Evolutionary conservation across 2,329 filamentous ascomycete species (phyloP).

Genomic region (Cladosporium halotolerans): DNA sequence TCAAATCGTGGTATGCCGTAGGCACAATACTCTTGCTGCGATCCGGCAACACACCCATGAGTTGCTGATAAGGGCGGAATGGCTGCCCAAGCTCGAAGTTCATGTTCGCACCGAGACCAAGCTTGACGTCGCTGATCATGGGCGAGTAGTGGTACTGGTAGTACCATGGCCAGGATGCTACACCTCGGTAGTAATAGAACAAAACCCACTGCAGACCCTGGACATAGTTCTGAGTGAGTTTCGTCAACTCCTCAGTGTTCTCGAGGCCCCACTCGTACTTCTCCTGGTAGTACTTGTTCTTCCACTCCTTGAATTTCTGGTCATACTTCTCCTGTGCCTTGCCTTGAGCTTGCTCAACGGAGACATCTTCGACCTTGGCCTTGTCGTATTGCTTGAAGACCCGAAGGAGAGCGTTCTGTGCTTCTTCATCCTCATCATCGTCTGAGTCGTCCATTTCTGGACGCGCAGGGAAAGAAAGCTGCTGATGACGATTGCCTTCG

Average conservation of each 20-base stretch:
- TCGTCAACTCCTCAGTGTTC: constrained; percentile 71
- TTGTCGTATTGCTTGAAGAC: constrained; percentile 89
- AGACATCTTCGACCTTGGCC: constrained; percentile 74
- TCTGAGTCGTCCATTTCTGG: constrained; percentile 47
- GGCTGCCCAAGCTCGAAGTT: constrained; percentile 92
- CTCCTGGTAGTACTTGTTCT: constrained; percentile 82
- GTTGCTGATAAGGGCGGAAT: constrained; percentile 89
- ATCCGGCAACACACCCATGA: constrained; percentile 97
- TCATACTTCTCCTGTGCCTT: constrained; percentile 82
- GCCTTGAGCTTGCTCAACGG: constrained; percentile 69
- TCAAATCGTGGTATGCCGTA: constrained; percentile 76
- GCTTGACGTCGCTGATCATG: constrained; percentile 92
- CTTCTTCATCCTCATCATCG: constrained; percentile 74
- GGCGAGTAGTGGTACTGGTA: constrained; percentile 96
- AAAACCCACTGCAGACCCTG: constrained; percentile 97
- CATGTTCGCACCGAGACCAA: constrained; percentile 77
- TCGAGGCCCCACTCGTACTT: constrained; percentile 88
- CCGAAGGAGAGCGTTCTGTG: constrained; percentile 72
- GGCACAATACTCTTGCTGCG: constrained; percentile 97
- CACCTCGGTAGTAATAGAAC: constrained; percentile 95
- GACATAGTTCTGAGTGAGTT: constrained; percentile 91
- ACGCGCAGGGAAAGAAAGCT: constrained; percentile 53
- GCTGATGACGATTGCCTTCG: constrained; percentile 59
- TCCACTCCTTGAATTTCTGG: constrained; percentile 85
- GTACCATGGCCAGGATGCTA: constrained; percentile 98